phyloP scores from a whole-genome alignment of 257 asterid species.

The Capsicum rhomboideum region DNA sequence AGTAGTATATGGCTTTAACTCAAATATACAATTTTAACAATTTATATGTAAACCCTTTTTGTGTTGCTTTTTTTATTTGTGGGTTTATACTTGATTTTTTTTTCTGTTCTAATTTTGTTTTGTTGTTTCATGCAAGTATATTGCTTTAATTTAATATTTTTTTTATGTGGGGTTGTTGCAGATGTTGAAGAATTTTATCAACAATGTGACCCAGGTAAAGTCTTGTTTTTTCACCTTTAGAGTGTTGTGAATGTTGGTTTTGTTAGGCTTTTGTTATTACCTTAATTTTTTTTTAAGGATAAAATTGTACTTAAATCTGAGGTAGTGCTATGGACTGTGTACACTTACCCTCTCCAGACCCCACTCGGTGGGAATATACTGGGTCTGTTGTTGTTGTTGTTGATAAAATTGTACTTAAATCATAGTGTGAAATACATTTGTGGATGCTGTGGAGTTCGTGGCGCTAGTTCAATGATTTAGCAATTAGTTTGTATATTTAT shows the following conservation, averaged over 20 bases:
- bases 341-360: too few species aligned
- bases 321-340: too few species aligned
- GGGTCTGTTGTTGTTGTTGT: too few species aligned
- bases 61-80: too few species aligned
- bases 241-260: not conserved
- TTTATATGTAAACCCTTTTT: too few species aligned
- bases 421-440: not conserved
- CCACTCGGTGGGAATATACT: too few species aligned
- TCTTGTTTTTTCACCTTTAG: too few species aligned
- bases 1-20: not conserved
- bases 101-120: not conserved
- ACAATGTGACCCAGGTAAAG: constrained; percentile 26
- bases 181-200: constrained; percentile 20
- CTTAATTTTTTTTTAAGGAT: too few species aligned
- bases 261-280: not conserved
- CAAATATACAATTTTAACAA: too few species aligned
- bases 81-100: not conserved
- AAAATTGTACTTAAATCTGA: too few species aligned
- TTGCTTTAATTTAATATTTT: not conserved
- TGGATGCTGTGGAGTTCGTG: not conserved
- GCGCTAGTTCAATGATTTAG: not conserved
- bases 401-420: too few species aligned
- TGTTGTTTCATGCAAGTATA: not conserved
- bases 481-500: not conserved
- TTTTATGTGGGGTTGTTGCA: not conserved